These are phyloP conservation scores for Paecilomyces formosus DNA, from an alignment of 2,329 filamentous ascomycete genomes.

Conservation along the genomic window DNA sequence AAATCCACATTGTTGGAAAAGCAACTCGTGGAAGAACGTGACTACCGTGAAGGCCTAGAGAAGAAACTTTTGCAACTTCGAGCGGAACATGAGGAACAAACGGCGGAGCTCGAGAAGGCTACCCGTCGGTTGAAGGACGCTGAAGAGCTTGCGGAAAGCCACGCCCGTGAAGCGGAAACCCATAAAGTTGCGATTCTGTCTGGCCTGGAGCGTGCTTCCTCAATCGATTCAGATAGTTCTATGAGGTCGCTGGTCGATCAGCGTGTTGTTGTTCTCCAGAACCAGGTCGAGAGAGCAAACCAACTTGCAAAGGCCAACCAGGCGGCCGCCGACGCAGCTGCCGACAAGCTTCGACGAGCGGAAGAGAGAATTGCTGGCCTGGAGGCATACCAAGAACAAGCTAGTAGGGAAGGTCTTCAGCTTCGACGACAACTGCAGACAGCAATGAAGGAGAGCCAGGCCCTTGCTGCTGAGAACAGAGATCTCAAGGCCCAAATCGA, in stretches of 20 bases:
- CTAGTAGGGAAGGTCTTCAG: conserved; percentile 82
- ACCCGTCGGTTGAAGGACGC: conserved; percentile 72
- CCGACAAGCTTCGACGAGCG: conserved; percentile 81
- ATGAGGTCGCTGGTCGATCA: conserved; percentile 35
- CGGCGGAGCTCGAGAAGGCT: conserved; percentile 66
- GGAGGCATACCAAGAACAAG: conserved; percentile 95
- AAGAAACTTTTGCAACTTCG: conserved; percentile 68
- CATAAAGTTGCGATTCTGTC: conserved; percentile 76
- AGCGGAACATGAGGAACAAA: conserved; percentile 73
- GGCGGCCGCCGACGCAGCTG: conserved; percentile 74
- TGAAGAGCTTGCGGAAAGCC: conserved; percentile 79
- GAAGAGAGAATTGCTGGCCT: conserved; percentile 95
- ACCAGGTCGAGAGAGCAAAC: conserved; percentile 72
- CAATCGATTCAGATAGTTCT: conserved; percentile 29
- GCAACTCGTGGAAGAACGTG: conserved; percentile 70
- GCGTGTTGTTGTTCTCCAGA: conserved; percentile 65
- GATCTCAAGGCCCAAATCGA: conserved; percentile 78
- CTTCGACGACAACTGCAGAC: conserved; percentile 86
- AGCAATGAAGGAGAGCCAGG: conserved; percentile 73
- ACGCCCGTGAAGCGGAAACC: conserved; percentile 77
- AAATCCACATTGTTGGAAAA: conserved; percentile 70
- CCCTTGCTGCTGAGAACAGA: conserved; percentile 69
- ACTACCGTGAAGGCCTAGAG: conserved; percentile 67
- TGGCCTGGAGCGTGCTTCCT: conserved; percentile 67
- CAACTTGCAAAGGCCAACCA: conserved; percentile 80